A percentile compares a stretch with the other conserved stretches of the same genome.
Evolutionary conservation across 2,329 filamentous ascomycete species (phyloP).

Genomic region (Aureobasidium pullulans): DNA sequence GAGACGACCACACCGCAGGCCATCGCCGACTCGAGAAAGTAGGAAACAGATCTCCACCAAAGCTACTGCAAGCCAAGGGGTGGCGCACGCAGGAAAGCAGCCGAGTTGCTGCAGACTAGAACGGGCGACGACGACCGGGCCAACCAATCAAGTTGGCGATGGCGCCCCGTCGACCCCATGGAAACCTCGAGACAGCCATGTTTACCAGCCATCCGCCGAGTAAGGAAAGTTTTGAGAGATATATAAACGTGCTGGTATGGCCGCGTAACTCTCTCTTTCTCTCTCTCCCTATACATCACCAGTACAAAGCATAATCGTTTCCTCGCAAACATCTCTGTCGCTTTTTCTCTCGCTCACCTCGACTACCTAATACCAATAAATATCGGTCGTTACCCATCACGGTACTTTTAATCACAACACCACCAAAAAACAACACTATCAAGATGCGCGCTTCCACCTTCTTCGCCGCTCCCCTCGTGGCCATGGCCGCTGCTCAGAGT

Average conservation of each 20-base stretch:
- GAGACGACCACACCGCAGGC: not conserved
- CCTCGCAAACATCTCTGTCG: not conserved
- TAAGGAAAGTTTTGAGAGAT: not conserved
- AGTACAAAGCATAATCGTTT: not conserved
- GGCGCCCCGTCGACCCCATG: not conserved
- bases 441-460: slow-evolving; percentile 42
- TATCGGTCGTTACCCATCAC: not conserved
- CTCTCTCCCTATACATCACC: not conserved
- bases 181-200: slow-evolving; percentile 2
- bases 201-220: not conserved
- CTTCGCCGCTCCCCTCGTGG: slow-evolving; percentile 36
- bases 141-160: not conserved
- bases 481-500: slow-evolving; percentile 34
- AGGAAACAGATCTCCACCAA: not conserved
- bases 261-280: not conserved
- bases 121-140: not conserved
- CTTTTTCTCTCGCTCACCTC: not conserved
- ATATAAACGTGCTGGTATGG: not conserved
- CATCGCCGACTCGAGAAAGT: not conserved
- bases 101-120: not conserved
- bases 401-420: not conserved
- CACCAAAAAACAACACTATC: slow-evolving; percentile 16
- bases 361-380: not conserved
- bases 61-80: slow-evolving; percentile 6
- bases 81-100: not conserved